Evolutionary conservation across 192 early-diverging fungal species (phyloP), one percentile per base, ranked within the genome.

Genomic region (Linderina pennispora): DNA sequence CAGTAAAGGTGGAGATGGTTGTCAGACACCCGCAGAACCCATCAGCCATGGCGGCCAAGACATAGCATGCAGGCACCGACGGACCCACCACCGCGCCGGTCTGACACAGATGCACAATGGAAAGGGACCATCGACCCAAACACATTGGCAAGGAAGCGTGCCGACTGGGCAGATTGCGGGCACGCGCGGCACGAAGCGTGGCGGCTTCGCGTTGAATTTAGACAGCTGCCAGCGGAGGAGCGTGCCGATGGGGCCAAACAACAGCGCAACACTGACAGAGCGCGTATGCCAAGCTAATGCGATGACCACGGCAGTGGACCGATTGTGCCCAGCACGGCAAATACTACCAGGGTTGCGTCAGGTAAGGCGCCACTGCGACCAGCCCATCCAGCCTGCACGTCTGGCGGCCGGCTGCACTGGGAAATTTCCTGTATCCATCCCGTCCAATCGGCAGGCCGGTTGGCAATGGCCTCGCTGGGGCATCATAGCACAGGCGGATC

Each of bases 21-120:
- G 83, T 80, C 26, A 85, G 47, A 33, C 83, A 85, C 42, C 83
- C 83, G 46, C 83, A 82, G 46, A 85, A 81, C 4, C 83, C 80
- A 8, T 70, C 64, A 5, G 62, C 50, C 24, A 81, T 45, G 2
- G 65, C 74, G 22, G 49, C 48, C 23, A 72, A 38, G 13, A 65
- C 58, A 26, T 64, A 50, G 51, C 69, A 73, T n/a, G 49, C 42
- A 4, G 58, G 40, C 16, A 2, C 25, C 0, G 69, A 65, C 17
- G 69, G 62, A 2, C 43, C 22, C 48, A 65, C 53, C 48, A 72
- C 56, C 2, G 31, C 67, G 33, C 58, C 62, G 1, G 47, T 60
- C 40, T 62, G 60, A 39, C 71, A 21, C 1, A 65, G 47, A 33
- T 68, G 46, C 1, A 71, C 15, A 14, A 64, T 26, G 14, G 63